These are phyloP conservation scores for Phytopythium oedochilum DNA, from an alignment of 352 stramenopile genomes.

Conservation along the genomic window DNA sequence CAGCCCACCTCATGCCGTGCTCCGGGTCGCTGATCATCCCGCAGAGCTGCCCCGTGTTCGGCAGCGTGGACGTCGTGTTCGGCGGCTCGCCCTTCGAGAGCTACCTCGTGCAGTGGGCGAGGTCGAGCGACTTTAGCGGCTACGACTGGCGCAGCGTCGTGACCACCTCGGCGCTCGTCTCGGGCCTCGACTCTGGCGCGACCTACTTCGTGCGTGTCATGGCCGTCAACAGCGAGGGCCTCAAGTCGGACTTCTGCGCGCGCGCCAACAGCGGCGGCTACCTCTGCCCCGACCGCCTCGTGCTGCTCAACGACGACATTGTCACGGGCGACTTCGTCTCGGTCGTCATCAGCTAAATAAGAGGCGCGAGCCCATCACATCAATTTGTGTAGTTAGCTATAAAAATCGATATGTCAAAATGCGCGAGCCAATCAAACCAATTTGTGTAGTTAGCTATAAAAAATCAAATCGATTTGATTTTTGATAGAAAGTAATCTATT, in stretches of 20 bases:
- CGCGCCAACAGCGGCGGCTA: conserved; percentile 47
- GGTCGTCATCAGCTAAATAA: no score
- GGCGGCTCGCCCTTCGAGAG: conserved; percentile 86
- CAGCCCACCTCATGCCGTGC: conserved; percentile 66
- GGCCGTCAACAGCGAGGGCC: conserved; percentile 72
- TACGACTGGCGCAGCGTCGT: conserved; percentile 63
- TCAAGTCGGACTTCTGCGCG: conserved; percentile 67
- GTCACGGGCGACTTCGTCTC: conserved; percentile 52
- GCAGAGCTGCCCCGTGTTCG: conserved; percentile 46
- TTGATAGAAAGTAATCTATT: no score
- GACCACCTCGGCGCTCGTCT: conserved; percentile 51
- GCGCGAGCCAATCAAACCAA: no score
- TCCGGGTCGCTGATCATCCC: conserved; percentile 50
- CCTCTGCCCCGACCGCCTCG: conserved; percentile 68
- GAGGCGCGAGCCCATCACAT: no score
- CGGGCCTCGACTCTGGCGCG: conserved; percentile 62
- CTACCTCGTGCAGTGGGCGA: conserved; percentile 93
- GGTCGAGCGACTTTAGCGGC: conserved; percentile 61
- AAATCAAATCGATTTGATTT: no score
- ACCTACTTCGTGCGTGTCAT: conserved; percentile 83
- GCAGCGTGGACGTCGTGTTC: conserved; percentile 85
- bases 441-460: no score
- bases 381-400: no score
- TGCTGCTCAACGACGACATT: conserved; percentile 57
- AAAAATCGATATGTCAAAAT: no score